These are phyloP conservation scores for Hericium rajendrae DNA, from an alignment of 768 basidiomycete genomes.

Conservation along the genomic window DNA sequence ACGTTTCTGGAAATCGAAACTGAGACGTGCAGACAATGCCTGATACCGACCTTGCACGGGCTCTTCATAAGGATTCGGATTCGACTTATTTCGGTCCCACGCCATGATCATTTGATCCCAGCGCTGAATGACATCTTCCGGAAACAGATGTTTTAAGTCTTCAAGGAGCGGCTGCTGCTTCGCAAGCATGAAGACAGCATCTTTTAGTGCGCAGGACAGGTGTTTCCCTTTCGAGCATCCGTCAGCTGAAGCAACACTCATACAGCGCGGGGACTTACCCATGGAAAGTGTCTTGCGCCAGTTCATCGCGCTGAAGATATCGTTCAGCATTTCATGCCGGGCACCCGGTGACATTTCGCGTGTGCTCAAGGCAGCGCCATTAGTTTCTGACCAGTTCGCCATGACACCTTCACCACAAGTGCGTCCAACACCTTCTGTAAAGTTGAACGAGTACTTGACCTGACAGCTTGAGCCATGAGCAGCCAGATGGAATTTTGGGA, in stretches of 20 bases:
- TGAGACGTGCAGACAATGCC: no score
- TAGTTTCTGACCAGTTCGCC: no score
- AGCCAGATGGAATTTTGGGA: constrained; percentile 14
- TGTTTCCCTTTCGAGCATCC: background rate
- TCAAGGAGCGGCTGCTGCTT: background rate
- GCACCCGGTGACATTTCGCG: background rate
- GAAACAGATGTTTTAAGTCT: background rate
- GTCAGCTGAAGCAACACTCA: background rate
- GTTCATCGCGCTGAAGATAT: background rate
- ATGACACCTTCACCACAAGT: no score
- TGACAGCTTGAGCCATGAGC: constrained; percentile 20
- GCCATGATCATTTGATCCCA: background rate
- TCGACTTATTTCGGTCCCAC: background rate
- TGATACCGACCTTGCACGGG: background rate
- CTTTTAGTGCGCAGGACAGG: background rate
- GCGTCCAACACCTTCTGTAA: no score
- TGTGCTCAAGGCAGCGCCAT: background rate
- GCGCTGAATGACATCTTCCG: background rate
- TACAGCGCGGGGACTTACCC: background rate
- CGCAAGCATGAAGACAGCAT: background rate
- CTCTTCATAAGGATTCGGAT: background rate
- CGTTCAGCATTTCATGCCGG: background rate
- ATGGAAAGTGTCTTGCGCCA: background rate
- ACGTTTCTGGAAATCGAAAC: background rate
- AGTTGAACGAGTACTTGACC: constrained; percentile 15